These are phyloP conservation scores for Pseudoneurospora amorphoporcata DNA, from an alignment of 495 filamentous ascomycete genomes.

Conservation along the genomic window DNA sequence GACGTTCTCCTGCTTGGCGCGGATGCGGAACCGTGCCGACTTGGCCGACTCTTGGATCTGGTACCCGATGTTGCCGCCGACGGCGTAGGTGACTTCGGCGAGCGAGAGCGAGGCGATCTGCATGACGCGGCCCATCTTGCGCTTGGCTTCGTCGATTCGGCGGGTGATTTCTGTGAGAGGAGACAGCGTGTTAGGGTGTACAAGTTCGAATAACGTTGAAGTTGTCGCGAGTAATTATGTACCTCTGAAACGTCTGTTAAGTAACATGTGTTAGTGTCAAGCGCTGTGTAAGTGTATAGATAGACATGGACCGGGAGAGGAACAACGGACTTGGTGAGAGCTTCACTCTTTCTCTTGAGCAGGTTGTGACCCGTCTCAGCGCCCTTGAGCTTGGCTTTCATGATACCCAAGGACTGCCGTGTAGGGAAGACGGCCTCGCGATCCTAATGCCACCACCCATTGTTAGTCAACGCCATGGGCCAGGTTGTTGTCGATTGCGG, in stretches of 20 bases:
- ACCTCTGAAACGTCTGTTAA: slow-evolving; percentile 75
- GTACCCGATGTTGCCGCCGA: slow-evolving; percentile 90
- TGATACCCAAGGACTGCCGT: slow-evolving; percentile 87
- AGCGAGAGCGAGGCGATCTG: slow-evolving; percentile 97
- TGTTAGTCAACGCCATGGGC: slow-evolving; percentile 10
- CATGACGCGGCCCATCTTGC: slow-evolving; percentile 99
- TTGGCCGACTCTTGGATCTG: slow-evolving; percentile 96
- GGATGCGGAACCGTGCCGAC: slow-evolving; percentile 79
- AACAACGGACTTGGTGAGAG: slow-evolving; percentile 63
- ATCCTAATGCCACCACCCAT: slow-evolving; percentile 40
- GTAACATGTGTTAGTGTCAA: slow-evolving; percentile 6
- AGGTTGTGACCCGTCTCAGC: slow-evolving; percentile 82
- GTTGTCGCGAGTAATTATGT: slow-evolving; percentile 5
- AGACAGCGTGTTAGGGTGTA: slow-evolving; percentile 1
- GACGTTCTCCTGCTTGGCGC: slow-evolving; percentile 96
- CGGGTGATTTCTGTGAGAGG: slow-evolving; percentile 68
- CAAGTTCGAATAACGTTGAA: neutral
- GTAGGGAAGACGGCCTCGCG: slow-evolving; percentile 96
- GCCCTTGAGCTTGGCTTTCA: slow-evolving; percentile 98
- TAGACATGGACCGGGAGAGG: neutral
- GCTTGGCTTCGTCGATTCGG: slow-evolving; percentile 97
- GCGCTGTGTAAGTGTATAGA: neutral
- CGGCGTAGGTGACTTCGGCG: slow-evolving; percentile 95
- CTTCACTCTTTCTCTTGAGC: slow-evolving; percentile 88
- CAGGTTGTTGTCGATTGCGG: neutral